phyloP scores from a whole-genome alignment of 106 monocot genomes.

The Gastrodia elata region DNA sequence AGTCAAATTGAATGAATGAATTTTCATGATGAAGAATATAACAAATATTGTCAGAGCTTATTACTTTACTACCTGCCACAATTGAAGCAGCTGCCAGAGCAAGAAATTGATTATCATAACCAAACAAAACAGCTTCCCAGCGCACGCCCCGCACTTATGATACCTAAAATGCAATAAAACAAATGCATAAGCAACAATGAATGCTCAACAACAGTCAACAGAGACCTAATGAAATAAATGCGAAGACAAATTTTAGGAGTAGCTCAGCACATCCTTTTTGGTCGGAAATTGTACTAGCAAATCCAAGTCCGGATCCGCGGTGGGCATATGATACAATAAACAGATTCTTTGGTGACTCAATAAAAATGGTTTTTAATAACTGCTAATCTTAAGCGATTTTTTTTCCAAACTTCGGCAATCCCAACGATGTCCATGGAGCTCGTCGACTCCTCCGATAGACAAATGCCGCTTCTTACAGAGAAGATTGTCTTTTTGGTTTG shows the following conservation, averaged over 20 bases:
- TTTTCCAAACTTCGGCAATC: too few species aligned
- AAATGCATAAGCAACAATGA: not conserved
- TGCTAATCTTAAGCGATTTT: too few species aligned
- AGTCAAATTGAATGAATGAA: not conserved
- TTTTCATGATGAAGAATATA: not conserved
- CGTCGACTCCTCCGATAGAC: too few species aligned
- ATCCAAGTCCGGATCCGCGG: too few species aligned
- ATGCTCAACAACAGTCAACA: not conserved
- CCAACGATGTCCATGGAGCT: too few species aligned
- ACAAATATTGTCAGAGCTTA: not conserved
- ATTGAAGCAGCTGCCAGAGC: conserved; percentile 59
- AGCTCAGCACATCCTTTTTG: too few species aligned
- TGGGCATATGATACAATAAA: too few species aligned
- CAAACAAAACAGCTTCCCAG: conserved; percentile 88
- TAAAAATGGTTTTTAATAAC: too few species aligned
- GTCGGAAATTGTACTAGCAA: too few species aligned
- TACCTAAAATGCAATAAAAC: conserved; percentile 37
- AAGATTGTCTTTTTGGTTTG: too few species aligned
- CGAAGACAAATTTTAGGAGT: not conserved
- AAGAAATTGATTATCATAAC: conserved; percentile 82
- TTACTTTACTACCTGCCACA: conserved; percentile 74
- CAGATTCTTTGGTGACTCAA: too few species aligned
- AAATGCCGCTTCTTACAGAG: too few species aligned
- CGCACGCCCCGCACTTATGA: conserved; percentile 80
- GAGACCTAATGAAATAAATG: not conserved